Evolutionary conservation across 768 basidiomycete species (phyloP).

Genomic region (Myochromella boudieri): DNA sequence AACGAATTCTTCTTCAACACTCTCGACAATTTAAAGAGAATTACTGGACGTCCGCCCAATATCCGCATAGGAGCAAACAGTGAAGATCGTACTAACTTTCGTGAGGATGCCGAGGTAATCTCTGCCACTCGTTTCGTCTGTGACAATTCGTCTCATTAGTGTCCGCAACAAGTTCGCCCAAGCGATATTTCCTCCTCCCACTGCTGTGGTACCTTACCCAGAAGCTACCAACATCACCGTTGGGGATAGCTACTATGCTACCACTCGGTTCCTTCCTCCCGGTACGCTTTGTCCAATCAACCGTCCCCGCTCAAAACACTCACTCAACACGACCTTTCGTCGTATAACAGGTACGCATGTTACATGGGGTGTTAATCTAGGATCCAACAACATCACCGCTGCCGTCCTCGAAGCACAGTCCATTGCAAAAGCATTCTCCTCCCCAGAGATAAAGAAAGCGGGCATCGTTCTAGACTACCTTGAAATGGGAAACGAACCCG

Average conservation of each 20-base stretch:
- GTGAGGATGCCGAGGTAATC: constrained; percentile 43
- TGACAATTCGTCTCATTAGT: too few species aligned
- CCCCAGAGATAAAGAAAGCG: constrained; percentile 33
- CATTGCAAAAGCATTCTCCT: constrained; percentile 49
- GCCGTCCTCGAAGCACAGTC: constrained; percentile 47
- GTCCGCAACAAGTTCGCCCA: constrained; percentile 41
- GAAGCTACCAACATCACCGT: constrained; percentile 63
- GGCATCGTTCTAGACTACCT: constrained; percentile 54
- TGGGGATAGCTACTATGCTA: constrained; percentile 54
- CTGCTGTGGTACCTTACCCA: constrained; percentile 56
- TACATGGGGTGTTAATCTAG: constrained; percentile 72
- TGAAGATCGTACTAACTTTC: constrained; percentile 60
- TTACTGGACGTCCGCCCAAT: constrained; percentile 53
- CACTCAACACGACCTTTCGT: neutral
- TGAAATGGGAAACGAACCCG: constrained; percentile 65
- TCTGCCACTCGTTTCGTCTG: too few species aligned
- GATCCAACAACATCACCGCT: constrained; percentile 50
- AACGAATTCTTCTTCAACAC: constrained; percentile 65
- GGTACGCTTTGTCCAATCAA: constrained; percentile 10
- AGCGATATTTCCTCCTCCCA: constrained; percentile 48
- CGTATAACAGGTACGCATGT: constrained; percentile 51
- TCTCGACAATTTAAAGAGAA: constrained; percentile 51
- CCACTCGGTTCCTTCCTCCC: constrained; percentile 19
- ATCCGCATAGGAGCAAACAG: constrained; percentile 62
- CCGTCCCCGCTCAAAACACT: neutral